These are phyloP conservation scores for Fistulinella prunicolor DNA, from an alignment of 768 basidiomycete species.

Conservation along the genomic window DNA sequence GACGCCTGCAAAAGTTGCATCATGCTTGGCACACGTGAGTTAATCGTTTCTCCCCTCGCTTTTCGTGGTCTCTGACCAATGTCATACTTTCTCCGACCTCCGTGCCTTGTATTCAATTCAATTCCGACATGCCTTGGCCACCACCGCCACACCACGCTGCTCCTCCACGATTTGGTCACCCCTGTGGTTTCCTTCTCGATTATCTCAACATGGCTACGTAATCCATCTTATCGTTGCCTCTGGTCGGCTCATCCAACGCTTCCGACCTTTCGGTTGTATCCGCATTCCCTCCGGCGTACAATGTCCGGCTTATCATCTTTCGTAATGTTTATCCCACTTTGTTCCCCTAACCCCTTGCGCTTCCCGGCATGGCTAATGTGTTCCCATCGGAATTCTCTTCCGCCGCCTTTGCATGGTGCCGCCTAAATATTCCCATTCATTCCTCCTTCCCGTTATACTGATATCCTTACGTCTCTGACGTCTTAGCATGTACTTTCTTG, in stretches of 20 bases:
- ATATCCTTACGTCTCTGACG: conserved; percentile 3
- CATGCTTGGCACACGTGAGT: conserved; percentile 67
- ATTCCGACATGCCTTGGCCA: background rate
- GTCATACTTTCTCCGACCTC: background rate
- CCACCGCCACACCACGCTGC: background rate
- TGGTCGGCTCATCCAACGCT: background rate
- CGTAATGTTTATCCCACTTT: conserved; percentile 17
- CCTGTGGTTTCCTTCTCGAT: conserved; percentile 4
- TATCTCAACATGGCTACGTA: conserved; percentile 16
- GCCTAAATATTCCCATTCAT: background rate
- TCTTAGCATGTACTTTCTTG: conserved; percentile 69
- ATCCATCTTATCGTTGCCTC: conserved; percentile 11
- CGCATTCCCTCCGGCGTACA: conserved; percentile 9
- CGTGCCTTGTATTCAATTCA: conserved; percentile 2
- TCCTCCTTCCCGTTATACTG: conserved; percentile 11
- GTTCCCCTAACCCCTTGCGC: conserved; percentile 4
- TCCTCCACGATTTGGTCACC: conserved; percentile 2
- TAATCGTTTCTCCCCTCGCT: background rate
- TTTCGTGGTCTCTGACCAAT: conserved; percentile 10
- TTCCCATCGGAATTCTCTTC: conserved; percentile 4
- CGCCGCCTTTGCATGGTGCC: background rate
- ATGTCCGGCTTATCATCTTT: conserved; percentile 12
- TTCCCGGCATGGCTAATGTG: conserved; percentile 6
- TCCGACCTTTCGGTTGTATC: conserved; percentile 2
- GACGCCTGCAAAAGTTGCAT: conserved; percentile 77